phyloP scores from a whole-genome alignment of 108 stramenopile genomes.

The Cyclotella choctawhatcheeana region DNA sequence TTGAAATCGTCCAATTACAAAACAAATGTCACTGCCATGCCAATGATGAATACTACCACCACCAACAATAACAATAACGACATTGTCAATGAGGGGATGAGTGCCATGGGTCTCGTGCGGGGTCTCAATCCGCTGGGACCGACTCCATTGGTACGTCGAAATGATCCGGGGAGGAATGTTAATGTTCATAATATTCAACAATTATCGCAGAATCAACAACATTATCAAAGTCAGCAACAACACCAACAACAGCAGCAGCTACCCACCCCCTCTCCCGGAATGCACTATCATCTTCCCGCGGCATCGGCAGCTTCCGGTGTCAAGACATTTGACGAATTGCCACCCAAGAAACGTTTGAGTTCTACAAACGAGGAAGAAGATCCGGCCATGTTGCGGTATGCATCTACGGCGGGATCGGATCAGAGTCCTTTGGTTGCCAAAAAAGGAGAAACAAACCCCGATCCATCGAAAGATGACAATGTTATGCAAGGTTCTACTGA shows the following conservation, averaged over 20 bases:
- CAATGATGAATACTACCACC: too few relatives aligned
- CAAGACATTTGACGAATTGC: constrained; percentile 6
- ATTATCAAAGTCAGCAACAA: neutral
- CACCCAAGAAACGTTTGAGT: constrained; percentile 11
- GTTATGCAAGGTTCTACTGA: too few relatives aligned
- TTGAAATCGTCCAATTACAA: constrained; percentile 18
- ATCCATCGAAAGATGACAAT: neutral
- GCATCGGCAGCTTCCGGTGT: constrained; percentile 1
- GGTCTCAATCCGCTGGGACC: constrained; percentile 45
- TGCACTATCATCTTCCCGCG: constrained; percentile 30
- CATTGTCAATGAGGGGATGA: constrained; percentile 12
- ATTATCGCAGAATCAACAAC: constrained; percentile 3
- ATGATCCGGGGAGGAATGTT: constrained; percentile 12
- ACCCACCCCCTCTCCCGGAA: constrained; percentile 28
- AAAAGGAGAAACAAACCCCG: neutral
- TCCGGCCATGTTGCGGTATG: constrained; percentile 40
- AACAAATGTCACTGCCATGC: neutral
- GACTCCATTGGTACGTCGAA: constrained; percentile 38
- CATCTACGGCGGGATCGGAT: constrained; percentile 34
- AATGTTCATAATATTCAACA: too few relatives aligned
- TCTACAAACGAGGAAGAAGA: constrained; percentile 36
- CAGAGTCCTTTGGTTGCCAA: constrained; percentile 30
- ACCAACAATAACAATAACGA: neutral
- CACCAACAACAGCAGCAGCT: constrained; percentile 21
- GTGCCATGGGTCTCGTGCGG: constrained; percentile 35